A percentile compares a stretch with the other conserved stretches of the same genome.
Conservation (phyloP, 1,284 basidiomycete genomes). For the Schizopora paradoxa region DNA sequence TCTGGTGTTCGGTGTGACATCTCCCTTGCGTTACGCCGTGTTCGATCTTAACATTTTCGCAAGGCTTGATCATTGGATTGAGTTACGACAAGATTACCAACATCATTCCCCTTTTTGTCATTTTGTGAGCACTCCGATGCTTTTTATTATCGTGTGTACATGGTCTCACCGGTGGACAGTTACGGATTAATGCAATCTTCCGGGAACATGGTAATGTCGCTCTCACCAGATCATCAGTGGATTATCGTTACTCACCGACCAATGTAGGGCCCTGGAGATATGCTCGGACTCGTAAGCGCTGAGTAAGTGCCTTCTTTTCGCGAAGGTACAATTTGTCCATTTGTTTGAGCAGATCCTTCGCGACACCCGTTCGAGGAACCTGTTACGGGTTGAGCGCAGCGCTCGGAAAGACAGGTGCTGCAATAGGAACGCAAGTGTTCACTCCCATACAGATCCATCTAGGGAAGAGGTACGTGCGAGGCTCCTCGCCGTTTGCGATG, state of each 20-base stretch:
- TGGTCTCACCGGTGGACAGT: constrained; percentile 31
- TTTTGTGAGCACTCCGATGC: constrained; percentile 43
- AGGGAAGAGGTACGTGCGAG: constrained; percentile 46
- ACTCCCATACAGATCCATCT: constrained; percentile 68
- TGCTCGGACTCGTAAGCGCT: constrained; percentile 63
- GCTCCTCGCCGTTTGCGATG: constrained; percentile 2
- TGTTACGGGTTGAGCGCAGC: constrained; percentile 70
- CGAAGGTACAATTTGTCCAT: neutral
- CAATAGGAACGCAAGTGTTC: constrained; percentile 72
- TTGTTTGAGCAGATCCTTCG: constrained; percentile 43
- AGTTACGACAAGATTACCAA: constrained; percentile 63
- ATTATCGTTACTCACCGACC: neutral
- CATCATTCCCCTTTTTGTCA: constrained; percentile 61
- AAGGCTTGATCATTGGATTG: constrained; percentile 59
- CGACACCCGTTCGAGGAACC: constrained; percentile 65
- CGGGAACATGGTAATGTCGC: constrained; percentile 52
- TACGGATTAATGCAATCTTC: constrained; percentile 65
- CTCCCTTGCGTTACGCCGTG: neutral
- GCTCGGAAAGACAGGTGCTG: constrained; percentile 72
- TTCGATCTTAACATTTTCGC: neutral
- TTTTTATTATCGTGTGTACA: constrained; percentile 5
- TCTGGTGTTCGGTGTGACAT: constrained; percentile 52
- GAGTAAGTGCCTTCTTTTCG: constrained; percentile 40
- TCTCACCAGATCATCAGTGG: neutral
- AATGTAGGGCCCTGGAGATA: constrained; percentile 63